Evolutionary conservation across 1,139 yeast species (phyloP).

Genomic region (Geotrichum macrosporum): DNA sequence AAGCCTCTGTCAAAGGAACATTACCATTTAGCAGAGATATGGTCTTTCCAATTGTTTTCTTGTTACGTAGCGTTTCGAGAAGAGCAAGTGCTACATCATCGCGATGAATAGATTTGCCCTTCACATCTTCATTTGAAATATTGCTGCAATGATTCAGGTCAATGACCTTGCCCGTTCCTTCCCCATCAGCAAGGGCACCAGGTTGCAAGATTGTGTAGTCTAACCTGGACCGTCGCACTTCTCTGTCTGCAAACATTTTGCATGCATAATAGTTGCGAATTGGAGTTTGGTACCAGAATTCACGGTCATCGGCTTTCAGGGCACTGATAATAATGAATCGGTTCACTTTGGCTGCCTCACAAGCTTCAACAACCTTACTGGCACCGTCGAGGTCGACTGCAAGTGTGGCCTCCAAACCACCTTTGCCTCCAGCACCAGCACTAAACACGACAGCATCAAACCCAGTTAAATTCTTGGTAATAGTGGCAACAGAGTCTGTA

Average conservation of each 20-base stretch:
- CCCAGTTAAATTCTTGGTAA: conserved; percentile 44
- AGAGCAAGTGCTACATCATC: conserved; percentile 16
- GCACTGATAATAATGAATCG: conserved; percentile 58
- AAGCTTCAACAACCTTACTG: conserved; percentile 55
- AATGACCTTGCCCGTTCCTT: conserved; percentile 40
- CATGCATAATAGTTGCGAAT: conserved; percentile 47
- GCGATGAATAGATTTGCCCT: not conserved
- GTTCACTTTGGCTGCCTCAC: conserved; percentile 43
- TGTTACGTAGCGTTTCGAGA: conserved; percentile 11
- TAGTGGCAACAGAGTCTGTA: conserved; percentile 36
- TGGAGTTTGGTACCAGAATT: conserved; percentile 38
- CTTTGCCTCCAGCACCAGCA: conserved; percentile 61
- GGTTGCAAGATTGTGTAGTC: conserved; percentile 55
- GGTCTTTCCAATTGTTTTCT: conserved; percentile 9
- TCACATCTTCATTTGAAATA: not conserved
- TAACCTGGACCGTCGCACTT: conserved; percentile 41
- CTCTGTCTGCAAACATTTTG: conserved; percentile 54
- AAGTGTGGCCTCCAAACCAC: conserved; percentile 44
- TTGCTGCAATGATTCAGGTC: conserved; percentile 4
- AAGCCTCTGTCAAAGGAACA: conserved; percentile 2
- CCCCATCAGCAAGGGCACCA: conserved; percentile 42
- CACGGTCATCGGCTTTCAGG: conserved; percentile 49
- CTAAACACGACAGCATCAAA: conserved; percentile 56
- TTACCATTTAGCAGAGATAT: conserved; percentile 16
- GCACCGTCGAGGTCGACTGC: conserved; percentile 62